A percentile compares a stretch with the other conserved stretches of the same genome.
Evolutionary conservation across 352 stramenopile species (phyloP).

Genomic region (Aphanomyces stellatus): DNA sequence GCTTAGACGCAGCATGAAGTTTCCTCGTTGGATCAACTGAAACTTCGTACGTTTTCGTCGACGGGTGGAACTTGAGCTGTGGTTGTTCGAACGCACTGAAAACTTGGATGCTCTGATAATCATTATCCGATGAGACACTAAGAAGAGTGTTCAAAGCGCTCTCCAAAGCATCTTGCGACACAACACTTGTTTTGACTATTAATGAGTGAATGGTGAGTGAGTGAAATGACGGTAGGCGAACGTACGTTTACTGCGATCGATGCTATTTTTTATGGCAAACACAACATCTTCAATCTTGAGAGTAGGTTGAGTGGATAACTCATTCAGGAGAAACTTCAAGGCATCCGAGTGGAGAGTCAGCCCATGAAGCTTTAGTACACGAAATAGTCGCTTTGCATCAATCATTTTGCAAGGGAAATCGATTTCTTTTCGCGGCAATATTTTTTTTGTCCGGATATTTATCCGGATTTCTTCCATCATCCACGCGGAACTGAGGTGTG

Average conservation of each 20-base stretch:
- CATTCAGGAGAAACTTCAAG: conserved; percentile 45
- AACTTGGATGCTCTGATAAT: conserved; percentile 75
- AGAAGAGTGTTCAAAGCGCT: conserved; percentile 75
- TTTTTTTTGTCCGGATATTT: neutral
- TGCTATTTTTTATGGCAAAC: conserved; percentile 85
- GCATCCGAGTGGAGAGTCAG: conserved; percentile 70
- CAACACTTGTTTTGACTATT: conserved; percentile 70
- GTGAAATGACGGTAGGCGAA: no score
- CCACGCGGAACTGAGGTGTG: no score
- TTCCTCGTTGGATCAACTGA: conserved; percentile 38
- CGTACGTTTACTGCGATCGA: conserved; percentile 81
- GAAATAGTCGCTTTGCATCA: conserved; percentile 59
- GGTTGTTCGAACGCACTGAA: conserved; percentile 75
- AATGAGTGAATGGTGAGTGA: no score
- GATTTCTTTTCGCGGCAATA: neutral
- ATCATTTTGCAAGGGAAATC: neutral
- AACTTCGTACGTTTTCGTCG: conserved; percentile 72
- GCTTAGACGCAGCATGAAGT: conserved; percentile 49
- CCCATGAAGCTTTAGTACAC: conserved; percentile 76
- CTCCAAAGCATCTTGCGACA: conserved; percentile 73
- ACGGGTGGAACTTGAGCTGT: conserved; percentile 43
- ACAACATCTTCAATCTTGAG: conserved; percentile 75
- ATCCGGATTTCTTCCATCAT: neutral
- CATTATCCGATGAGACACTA: conserved; percentile 66
- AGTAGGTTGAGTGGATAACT: conserved; percentile 64